Evolutionary conservation across 768 basidiomycete genomes (phyloP), one percentile per base, ranked within the genome.

Genomic region (Russula emetica): DNA sequence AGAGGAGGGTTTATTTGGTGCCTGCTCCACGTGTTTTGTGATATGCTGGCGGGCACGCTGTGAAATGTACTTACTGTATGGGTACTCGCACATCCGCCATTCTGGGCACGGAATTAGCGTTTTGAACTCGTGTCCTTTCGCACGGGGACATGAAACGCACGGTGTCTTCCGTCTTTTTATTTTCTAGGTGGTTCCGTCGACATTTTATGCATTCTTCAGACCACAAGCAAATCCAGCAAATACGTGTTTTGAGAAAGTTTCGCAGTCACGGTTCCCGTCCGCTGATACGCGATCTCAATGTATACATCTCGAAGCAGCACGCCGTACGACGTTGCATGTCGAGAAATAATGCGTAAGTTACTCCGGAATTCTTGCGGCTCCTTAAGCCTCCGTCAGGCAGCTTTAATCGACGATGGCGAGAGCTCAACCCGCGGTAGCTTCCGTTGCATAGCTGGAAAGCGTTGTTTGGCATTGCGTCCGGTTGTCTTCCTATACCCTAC

Each of bases 1-100:
- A 30, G 26, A 53, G 5, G 40, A 22, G 42, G 38, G 14, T 4
- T 28, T 22, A 28, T 60, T 40, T 40, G 18, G 59, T 51, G 36
- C 51, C 51, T 60, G 51, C 13, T 32, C 40, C 40, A 13, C 51
- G 28, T 60, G 59, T 8, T 26, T 20, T 36, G 60, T 61, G 60
- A 61, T 45, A 44, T 44, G n/a, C 30, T 13, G 22, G 18, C 4
- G 14, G 52, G 16, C 52, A 54, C 13, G 52, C 22, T 45, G 60
- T 61, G 60, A 61, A 61, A 26, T 54, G 42, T 34, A 18, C 10
- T 9, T 34, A 18, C 10, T 9, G 51, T 13, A 28, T 18, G 16
- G 34, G 8, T 10, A n/a, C 28, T 14, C 56, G 16, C 56, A 44
- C 18, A 32, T 22, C 26, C 45, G 28, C 30, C n/a, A 16, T 26